Percentiles rank a stretch among this genome's conserved stretches.
Evolutionary conservation across 306 rosid genomes (phyloP).

Genomic region (Prunus fruticosa): DNA sequence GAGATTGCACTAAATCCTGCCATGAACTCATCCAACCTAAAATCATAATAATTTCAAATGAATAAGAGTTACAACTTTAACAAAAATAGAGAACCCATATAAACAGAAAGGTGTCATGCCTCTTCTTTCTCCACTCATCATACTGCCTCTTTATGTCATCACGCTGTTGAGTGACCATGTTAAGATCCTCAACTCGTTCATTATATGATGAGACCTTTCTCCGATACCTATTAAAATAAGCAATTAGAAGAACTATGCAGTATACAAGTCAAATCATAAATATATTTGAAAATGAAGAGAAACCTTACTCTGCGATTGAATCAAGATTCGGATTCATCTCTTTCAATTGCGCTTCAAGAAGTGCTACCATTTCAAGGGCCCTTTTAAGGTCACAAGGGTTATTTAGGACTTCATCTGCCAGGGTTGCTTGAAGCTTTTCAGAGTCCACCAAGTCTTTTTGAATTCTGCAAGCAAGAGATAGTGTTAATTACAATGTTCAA

Average conservation of each 20-base stretch:
- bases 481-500: neutral
- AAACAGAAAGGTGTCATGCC: slow-evolving; percentile 36
- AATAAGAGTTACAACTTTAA: neutral
- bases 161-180: slow-evolving; percentile 73
- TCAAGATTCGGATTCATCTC: slow-evolving; percentile 98
- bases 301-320: slow-evolving; percentile 82
- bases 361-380: slow-evolving; percentile 69
- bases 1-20: slow-evolving; percentile 93
- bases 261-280: slow-evolving; percentile 10
- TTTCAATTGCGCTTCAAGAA: slow-evolving; percentile 84
- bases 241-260: slow-evolving; percentile 2
- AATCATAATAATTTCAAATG: slow-evolving; percentile 10
- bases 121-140: slow-evolving; percentile 86
- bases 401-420: slow-evolving; percentile 53
- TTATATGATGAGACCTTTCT: slow-evolving; percentile 71
- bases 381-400: slow-evolving; percentile 63
- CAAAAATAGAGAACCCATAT: neutral
- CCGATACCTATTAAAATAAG: slow-evolving; percentile 54
- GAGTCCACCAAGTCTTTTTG: slow-evolving; percentile 79
- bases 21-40: slow-evolving; percentile 95
- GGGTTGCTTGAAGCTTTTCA: slow-evolving; percentile 71
- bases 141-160: slow-evolving; percentile 79
- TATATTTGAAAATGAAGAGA: slow-evolving; percentile 1
- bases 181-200: slow-evolving; percentile 89
- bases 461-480: slow-evolving; percentile 47